Percentiles rank a stretch among this genome's conserved stretches.
Conservation (phyloP, 768 basidiomycete genomes). For the Lactarius sp. region DNA sequence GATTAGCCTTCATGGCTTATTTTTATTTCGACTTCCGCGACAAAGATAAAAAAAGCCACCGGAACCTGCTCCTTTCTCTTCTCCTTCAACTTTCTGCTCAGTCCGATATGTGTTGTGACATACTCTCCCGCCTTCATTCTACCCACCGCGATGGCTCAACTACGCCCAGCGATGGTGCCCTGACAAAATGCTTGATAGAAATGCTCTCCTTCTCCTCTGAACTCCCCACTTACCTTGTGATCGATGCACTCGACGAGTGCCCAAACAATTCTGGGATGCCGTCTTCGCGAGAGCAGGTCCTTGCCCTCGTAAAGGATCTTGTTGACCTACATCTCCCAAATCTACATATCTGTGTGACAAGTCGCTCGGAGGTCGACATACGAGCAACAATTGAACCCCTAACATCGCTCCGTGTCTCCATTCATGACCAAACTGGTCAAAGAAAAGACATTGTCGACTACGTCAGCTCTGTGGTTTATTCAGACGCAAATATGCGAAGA, state of each 20-base stretch:
- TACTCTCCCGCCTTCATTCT: not conserved
- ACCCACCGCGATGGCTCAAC: not conserved
- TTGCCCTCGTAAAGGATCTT: not conserved
- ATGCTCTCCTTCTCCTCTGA: not conserved
- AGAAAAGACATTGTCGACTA: slow-evolving; percentile 3
- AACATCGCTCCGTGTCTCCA: not conserved
- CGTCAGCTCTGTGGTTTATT: not conserved
- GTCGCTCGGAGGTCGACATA: not conserved
- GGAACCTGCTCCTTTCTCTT: not conserved
- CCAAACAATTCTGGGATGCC: not conserved
- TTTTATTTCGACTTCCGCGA: slow-evolving; percentile 3
- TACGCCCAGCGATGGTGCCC: not conserved
- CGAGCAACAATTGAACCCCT: not conserved
- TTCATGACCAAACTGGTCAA: slow-evolving; percentile 8
- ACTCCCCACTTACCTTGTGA: not conserved
- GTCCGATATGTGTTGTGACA: not conserved
- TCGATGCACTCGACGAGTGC: slow-evolving; percentile 14
- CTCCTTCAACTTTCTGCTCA: not conserved
- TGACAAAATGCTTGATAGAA: not conserved
- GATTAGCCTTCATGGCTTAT: not conserved
- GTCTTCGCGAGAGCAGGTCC: not conserved
- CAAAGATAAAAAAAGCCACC: not conserved
- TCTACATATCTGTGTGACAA: slow-evolving; percentile 1
- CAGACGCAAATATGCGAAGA: slow-evolving; percentile 6
- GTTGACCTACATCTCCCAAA: not conserved